phyloP scores from a whole-genome alignment of 495 filamentous ascomycete species.

The Pseudevernia furfuracea region DNA sequence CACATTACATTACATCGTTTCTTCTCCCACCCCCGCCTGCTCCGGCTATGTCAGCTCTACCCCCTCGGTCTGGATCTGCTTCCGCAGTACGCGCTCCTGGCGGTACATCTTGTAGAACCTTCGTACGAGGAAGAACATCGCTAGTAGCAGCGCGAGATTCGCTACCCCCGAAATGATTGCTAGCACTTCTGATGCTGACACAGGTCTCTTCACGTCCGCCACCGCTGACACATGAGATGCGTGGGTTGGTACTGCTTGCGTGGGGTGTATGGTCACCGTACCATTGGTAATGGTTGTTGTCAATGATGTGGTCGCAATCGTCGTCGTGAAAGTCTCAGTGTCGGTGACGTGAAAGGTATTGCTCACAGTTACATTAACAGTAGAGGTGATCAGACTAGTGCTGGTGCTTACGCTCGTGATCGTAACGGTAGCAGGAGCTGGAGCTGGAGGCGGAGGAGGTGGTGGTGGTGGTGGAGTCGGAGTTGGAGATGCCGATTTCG shows the following conservation, averaged over 20 bases:
- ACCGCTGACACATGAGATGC: neutral
- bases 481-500: neutral
- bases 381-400: neutral
- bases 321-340: neutral
- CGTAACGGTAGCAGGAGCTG: neutral
- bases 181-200: neutral
- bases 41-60: neutral
- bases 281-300: neutral
- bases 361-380: neutral
- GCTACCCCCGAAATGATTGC: neutral
- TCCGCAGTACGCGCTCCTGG: conserved; percentile 2
- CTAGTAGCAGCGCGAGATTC: neutral
- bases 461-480: neutral
- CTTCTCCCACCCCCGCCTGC: neutral
- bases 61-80: conserved; percentile 8
- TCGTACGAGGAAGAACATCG: neutral
- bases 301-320: neutral
- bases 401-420: neutral
- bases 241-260: neutral
- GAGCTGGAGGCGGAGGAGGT: neutral
- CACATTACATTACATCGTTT: too few species aligned
- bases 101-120: conserved; percentile 8
- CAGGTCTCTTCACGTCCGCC: neutral
- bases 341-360: neutral
- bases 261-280: neutral